A percentile compares a stretch with the other conserved stretches of the same genome.
Conservation (phyloP, 108 stramenopile species). For the Schizochytrium sp. region DNA sequence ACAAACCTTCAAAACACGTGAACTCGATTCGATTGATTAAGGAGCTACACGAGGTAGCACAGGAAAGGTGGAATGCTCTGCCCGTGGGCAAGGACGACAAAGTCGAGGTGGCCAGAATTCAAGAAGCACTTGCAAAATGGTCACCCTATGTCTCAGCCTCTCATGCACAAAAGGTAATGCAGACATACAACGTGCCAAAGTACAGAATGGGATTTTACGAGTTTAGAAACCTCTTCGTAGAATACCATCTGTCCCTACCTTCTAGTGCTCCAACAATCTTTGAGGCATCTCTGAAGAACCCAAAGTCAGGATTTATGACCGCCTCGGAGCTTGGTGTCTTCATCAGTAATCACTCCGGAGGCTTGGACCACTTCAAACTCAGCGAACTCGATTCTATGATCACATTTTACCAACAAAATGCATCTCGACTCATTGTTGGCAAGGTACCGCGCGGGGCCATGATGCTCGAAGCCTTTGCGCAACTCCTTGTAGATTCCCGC, state of each 20-base stretch:
- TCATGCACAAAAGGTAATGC: neutral
- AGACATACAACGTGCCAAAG: neutral
- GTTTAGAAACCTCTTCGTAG: neutral
- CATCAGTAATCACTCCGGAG: neutral
- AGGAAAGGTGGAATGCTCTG: neutral
- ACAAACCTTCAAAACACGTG: neutral
- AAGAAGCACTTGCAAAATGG: neutral
- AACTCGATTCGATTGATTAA: slow-evolving; percentile 19
- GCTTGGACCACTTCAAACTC: neutral
- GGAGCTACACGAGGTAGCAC: neutral
- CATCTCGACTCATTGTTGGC: neutral
- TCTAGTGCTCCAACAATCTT: neutral
- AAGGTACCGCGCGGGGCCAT: neutral
- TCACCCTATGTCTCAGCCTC: neutral
- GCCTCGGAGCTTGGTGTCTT: neutral
- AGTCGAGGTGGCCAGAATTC: neutral
- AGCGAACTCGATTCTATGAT: neutral
- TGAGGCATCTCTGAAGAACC: neutral
- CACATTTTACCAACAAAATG: slow-evolving; percentile 3
- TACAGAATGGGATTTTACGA: neutral
- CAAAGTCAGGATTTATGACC: neutral
- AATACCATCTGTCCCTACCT: slow-evolving; percentile 6
- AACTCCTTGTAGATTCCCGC: neutral
- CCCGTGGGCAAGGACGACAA: neutral
- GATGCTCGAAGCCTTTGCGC: slow-evolving; percentile 14